Evolutionary conservation across 345 rosid genomes (phyloP).

Genomic region (Conringia planisiliqua): DNA sequence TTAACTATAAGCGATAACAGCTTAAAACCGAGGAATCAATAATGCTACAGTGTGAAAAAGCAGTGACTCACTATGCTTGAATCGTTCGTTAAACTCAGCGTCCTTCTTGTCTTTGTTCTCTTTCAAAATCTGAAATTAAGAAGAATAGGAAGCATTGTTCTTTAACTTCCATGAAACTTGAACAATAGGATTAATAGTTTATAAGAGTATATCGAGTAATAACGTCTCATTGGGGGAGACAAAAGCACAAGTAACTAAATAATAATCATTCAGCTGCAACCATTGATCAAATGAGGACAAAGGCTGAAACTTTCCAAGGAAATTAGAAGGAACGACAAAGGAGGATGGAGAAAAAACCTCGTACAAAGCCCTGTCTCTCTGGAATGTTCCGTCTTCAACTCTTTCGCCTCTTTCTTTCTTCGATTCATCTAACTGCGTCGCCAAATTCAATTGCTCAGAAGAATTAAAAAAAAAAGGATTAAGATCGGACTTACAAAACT

Average conservation of each 20-base stretch:
- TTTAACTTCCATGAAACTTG: neutral
- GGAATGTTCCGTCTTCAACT: constrained; percentile 93
- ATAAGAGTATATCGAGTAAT: neutral
- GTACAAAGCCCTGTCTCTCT: constrained; percentile 80
- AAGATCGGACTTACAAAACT: neutral
- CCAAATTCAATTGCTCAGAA: constrained; percentile 5
- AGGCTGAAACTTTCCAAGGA: neutral
- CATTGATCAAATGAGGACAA: neutral
- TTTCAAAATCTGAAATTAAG: constrained; percentile 60
- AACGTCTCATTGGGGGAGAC: too few relatives aligned
- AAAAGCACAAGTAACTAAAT: neutral
- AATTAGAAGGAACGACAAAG: neutral
- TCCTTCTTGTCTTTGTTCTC: constrained; percentile 95
- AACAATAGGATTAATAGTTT: neutral
- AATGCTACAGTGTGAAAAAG: neutral
- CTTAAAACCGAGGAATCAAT: neutral
- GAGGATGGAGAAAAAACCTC: constrained; percentile 46
- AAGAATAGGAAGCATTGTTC: neutral
- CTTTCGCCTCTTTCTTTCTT: constrained; percentile 88
- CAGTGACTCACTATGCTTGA: constrained; percentile 77
- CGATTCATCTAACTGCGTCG: constrained; percentile 67
- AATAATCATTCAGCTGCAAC: neutral
- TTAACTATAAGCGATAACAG: neutral
- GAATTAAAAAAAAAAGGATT: too few relatives aligned
- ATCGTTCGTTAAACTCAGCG: constrained; percentile 93